Percentiles rank a stretch among this genome's conserved stretches.
Evolutionary conservation across 176 grass and related monocot genomes (phyloP).

Genomic region (Aegilops sharonensis): DNA sequence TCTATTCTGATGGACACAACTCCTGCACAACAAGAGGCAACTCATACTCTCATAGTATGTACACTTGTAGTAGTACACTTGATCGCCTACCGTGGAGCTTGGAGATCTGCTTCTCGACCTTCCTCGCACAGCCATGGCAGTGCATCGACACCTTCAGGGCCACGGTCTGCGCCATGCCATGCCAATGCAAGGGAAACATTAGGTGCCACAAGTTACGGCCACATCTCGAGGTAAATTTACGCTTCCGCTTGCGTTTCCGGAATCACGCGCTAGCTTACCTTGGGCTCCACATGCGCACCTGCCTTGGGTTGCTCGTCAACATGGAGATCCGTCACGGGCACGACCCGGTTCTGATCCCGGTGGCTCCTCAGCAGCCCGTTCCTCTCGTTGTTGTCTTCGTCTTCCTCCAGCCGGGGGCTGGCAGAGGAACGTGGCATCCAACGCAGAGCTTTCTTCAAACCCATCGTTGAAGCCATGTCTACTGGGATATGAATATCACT

Average conservation of each 20-base stretch:
- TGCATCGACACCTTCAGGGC: conserved; percentile 87
- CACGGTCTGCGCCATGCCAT: conserved; percentile 49
- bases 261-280: conserved; percentile 33
- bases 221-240: background rate
- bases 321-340: conserved; percentile 42
- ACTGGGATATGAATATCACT: background rate
- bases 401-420: conserved; percentile 28
- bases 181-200: background rate
- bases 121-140: conserved; percentile 84
- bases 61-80: background rate
- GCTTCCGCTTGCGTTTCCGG: background rate
- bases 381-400: conserved; percentile 49
- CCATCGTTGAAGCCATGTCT: conserved; percentile 41
- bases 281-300: conserved; percentile 47
- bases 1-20: conserved; percentile 73
- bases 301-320: conserved; percentile 35
- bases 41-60: too few species aligned
- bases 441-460: conserved; percentile 48
- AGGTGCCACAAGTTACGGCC: background rate
- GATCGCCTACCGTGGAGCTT: conserved; percentile 71
- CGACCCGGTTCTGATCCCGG: conserved; percentile 59
- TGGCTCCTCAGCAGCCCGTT: conserved; percentile 62
- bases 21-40: conserved; percentile 34
- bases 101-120: conserved; percentile 87
- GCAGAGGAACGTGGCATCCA: conserved; percentile 40